A percentile compares a stretch with the other conserved stretches of the same genome.
Conservation (phyloP, 1,284 basidiomycete genomes). For the Irpex sp. region DNA sequence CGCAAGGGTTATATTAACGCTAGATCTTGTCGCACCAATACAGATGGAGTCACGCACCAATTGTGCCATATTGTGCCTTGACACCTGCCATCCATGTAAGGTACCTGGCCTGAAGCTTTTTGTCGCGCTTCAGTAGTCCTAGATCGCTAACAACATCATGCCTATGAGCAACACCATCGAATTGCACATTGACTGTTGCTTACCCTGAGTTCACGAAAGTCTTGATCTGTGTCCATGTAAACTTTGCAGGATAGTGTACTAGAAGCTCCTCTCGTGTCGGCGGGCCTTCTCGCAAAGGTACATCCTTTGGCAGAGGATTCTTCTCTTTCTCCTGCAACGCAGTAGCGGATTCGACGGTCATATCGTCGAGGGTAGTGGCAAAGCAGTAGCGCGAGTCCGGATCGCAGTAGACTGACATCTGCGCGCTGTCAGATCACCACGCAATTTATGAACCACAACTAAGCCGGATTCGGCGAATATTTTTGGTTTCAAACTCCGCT, state of each 20-base stretch:
- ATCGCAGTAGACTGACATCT: conserved; percentile 16
- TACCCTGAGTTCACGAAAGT: conserved; percentile 76
- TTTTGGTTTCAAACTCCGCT: conserved; percentile 1
- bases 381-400: conserved; percentile 13
- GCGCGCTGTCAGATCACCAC: neutral
- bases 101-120: conserved; percentile 62
- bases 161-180: too few relatives aligned
- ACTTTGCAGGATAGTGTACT: conserved; percentile 65
- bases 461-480: neutral
- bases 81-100: conserved; percentile 54
- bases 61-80: conserved; percentile 57
- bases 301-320: conserved; percentile 15
- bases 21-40: neutral
- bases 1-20: neutral
- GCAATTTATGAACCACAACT: neutral
- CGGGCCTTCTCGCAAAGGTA: conserved; percentile 50
- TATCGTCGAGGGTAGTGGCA: conserved; percentile 11
- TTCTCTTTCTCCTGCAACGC: neutral
- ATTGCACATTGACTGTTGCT: neutral
- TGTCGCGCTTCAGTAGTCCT: conserved; percentile 73
- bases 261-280: conserved; percentile 67
- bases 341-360: conserved; percentile 9
- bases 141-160: conserved; percentile 50
- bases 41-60: conserved; percentile 39
- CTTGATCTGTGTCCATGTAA: conserved; percentile 73